Conservation (phyloP, 257 asterid species). For the Gentiana macrophylla region DNA sequence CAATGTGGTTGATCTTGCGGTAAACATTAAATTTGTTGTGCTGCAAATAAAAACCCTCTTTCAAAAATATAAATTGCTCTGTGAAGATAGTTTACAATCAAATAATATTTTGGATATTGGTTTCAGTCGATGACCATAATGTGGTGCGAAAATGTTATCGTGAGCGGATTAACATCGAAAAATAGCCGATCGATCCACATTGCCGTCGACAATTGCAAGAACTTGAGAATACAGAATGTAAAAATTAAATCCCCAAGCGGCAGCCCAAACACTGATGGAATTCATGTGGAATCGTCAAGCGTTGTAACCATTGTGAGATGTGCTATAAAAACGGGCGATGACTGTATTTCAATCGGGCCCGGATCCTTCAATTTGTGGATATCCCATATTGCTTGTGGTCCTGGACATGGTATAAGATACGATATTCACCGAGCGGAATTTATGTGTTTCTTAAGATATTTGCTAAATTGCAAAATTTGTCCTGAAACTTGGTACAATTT, state of each 20-base stretch:
- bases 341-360: conserved; percentile 59
- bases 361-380: conserved; percentile 56
- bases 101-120: too few relatives aligned
- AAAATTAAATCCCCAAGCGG: conserved; percentile 47
- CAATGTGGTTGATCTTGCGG: too few relatives aligned
- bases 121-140: conserved; percentile 51
- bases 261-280: conserved; percentile 78
- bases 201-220: conserved; percentile 27
- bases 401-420: conserved; percentile 79
- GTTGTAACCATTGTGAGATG: conserved; percentile 30
- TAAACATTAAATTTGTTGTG: too few relatives aligned
- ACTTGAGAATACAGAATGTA: conserved; percentile 32
- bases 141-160: conserved; percentile 44
- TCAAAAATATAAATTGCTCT: too few relatives aligned
- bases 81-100: too few relatives aligned
- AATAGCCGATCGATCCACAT: conserved; percentile 54
- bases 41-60: too few relatives aligned
- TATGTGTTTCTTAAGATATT: too few relatives aligned
- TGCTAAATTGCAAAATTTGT: too few relatives aligned
- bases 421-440: too few relatives aligned
- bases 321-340: conserved; percentile 56
- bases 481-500: too few relatives aligned
- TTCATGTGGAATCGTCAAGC: conserved; percentile 37
- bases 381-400: conserved; percentile 54
- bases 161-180: conserved; percentile 32